phyloP scores from a whole-genome alignment of 345 rosid species.

The Eucalyptus rudis region DNA sequence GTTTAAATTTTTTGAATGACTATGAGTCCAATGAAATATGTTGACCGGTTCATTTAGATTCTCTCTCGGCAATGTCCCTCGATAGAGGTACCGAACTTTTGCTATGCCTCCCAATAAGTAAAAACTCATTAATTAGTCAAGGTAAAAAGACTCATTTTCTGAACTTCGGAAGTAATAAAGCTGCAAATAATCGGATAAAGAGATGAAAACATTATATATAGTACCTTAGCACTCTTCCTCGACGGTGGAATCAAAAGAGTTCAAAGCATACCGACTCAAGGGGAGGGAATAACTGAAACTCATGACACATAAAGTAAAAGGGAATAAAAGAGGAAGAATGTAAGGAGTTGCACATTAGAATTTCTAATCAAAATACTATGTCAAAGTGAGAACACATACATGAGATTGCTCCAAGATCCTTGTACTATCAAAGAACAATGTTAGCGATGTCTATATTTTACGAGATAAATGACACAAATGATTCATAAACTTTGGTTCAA shows the following conservation, averaged over 20 bases:
- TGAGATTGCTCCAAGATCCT: neutral
- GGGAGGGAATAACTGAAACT: neutral
- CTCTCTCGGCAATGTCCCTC: neutral
- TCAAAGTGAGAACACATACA: neutral
- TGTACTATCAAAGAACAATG: neutral
- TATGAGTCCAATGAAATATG: neutral
- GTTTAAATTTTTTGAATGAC: neutral
- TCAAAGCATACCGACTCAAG: neutral
- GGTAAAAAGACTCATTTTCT: neutral
- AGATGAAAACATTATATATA: neutral
- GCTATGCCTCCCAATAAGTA: neutral
- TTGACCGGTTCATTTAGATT: neutral
- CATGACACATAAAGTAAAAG: neutral
- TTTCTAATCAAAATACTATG: neutral
- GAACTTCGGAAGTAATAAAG: neutral
- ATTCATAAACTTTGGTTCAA: no score
- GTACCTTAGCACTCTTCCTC: neutral
- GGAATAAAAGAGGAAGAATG: neutral
- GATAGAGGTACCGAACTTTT: neutral
- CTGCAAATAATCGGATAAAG: neutral
- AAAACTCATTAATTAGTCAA: neutral
- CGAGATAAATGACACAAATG: neutral
- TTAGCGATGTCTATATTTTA: neutral
- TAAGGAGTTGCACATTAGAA: neutral
- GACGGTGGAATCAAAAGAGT: neutral